phyloP scores from a whole-genome alignment of 768 basidiomycete genomes.

The Suillus placidus region DNA sequence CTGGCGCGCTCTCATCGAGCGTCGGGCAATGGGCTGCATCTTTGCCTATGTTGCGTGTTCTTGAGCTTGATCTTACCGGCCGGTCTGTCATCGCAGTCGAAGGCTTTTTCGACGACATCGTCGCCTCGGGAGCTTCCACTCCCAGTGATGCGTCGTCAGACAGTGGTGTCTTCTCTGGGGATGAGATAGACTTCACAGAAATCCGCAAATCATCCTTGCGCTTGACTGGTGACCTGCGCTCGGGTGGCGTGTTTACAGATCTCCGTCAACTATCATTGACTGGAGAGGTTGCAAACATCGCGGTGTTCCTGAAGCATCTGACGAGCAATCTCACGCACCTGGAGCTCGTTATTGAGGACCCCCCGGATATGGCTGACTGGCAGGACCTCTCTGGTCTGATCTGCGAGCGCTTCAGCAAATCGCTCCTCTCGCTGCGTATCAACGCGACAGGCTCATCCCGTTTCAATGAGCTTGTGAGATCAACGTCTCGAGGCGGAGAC shows the following conservation, averaged over 20 bases:
- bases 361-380: constrained; percentile 76
- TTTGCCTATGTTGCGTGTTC: constrained; percentile 59
- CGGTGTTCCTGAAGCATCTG: constrained; percentile 71
- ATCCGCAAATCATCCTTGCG: constrained; percentile 70
- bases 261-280: constrained; percentile 67
- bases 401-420: constrained; percentile 60
- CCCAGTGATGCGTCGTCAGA: constrained; percentile 73
- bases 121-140: constrained; percentile 68
- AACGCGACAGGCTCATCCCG: constrained; percentile 70
- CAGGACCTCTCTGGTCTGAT: constrained; percentile 66
- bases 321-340: constrained; percentile 65
- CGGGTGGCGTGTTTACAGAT: constrained; percentile 57
- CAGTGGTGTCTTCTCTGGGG: constrained; percentile 77
- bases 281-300: constrained; percentile 70
- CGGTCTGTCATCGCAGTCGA: constrained; percentile 71
- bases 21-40: constrained; percentile 77
- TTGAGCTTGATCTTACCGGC: constrained; percentile 74
- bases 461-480: constrained; percentile 80
- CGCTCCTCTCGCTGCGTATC: constrained; percentile 63
- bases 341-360: constrained; percentile 80
- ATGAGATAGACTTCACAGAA: constrained; percentile 77
- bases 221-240: constrained; percentile 60
- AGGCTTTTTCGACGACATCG: constrained; percentile 76
- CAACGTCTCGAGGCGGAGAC: constrained; percentile 65
- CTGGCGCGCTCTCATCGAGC: constrained; percentile 69